Percentiles rank a stretch among this genome's conserved stretches.
Evolutionary conservation across 306 rosid genomes (phyloP).

Genomic region (Vachellia pachyceras): DNA sequence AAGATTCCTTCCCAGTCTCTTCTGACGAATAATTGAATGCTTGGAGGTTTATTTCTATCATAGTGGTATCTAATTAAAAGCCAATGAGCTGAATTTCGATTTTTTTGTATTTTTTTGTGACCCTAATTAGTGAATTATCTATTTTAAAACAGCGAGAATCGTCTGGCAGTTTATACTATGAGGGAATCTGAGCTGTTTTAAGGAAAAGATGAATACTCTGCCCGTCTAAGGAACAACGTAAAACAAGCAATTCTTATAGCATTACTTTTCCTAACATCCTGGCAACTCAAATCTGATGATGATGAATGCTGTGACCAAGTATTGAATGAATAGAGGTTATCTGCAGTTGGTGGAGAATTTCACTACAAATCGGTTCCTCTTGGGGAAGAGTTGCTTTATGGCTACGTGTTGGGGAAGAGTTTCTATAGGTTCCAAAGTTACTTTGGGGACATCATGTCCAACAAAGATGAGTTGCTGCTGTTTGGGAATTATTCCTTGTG

Average conservation of each 20-base stretch:
- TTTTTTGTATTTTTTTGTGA: not conserved
- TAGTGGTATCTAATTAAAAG: slow-evolving; percentile 29
- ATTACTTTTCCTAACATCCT: slow-evolving; percentile 50
- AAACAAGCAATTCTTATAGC: slow-evolving; percentile 55
- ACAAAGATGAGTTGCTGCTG: slow-evolving; percentile 73
- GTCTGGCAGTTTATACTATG: slow-evolving; percentile 44
- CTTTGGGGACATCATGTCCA: slow-evolving; percentile 59
- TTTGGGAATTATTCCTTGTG: slow-evolving; percentile 70
- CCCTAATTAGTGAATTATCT: slow-evolving; percentile 35
- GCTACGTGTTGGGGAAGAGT: too few relatives aligned
- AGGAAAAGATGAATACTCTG: slow-evolving; percentile 43
- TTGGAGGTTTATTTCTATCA: slow-evolving; percentile 35
- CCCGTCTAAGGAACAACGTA: slow-evolving; percentile 49
- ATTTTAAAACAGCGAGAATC: slow-evolving; percentile 43
- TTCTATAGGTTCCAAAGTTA: slow-evolving; percentile 64
- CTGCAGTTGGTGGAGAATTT: slow-evolving; percentile 72
- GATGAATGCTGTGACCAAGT: slow-evolving; percentile 63
- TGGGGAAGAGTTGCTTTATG: slow-evolving; percentile 55
- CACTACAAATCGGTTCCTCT: slow-evolving; percentile 61
- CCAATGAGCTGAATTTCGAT: slow-evolving; percentile 34
- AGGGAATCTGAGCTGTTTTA: slow-evolving; percentile 44
- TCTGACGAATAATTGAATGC: slow-evolving; percentile 39
- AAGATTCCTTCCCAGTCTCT: slow-evolving; percentile 6
- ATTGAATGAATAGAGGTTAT: slow-evolving; percentile 64
- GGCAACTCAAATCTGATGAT: slow-evolving; percentile 54